phyloP scores from a whole-genome alignment of 257 asterid species.

The Solanum clarkiae region DNA sequence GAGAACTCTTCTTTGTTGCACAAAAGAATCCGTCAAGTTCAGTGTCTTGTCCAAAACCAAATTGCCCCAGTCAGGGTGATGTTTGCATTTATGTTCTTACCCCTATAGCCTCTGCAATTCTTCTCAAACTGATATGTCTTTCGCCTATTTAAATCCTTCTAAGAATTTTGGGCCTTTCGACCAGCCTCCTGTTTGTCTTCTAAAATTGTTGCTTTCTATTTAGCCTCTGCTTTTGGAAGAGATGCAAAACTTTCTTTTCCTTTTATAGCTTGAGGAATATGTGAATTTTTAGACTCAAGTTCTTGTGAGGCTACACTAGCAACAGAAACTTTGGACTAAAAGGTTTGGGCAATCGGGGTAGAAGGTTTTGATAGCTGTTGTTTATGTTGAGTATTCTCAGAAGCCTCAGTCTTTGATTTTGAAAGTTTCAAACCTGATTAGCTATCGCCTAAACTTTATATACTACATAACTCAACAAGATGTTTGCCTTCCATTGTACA shows the following conservation, averaged over 20 bases:
- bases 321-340: conserved; percentile 11
- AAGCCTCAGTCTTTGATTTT: background rate
- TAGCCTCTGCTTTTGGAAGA: conserved; percentile 23
- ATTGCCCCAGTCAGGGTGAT: background rate
- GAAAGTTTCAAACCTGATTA: no score
- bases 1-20: conserved; percentile 20
- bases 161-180: no score
- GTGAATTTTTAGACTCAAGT: conserved; percentile 1
- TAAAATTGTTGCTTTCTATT: conserved; percentile 4
- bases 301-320: conserved; percentile 6
- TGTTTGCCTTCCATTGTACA: no score
- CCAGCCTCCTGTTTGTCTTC: background rate
- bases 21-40: conserved; percentile 30
- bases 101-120: background rate
- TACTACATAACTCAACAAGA: no score
- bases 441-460: no score
- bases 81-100: no score
- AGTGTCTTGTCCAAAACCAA: conserved; percentile 6
- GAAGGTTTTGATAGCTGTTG: conserved; percentile 6
- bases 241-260: background rate
- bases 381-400: conserved; percentile 10
- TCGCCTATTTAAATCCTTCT: conserved; percentile 15
- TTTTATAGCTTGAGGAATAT: background rate
- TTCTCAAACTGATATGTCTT: conserved; percentile 51
- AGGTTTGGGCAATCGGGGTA: conserved; percentile 5